These are phyloP conservation scores for Boletellus dicymbophilus DNA, from an alignment of 1,284 basidiomycete species.

Conservation along the genomic window DNA sequence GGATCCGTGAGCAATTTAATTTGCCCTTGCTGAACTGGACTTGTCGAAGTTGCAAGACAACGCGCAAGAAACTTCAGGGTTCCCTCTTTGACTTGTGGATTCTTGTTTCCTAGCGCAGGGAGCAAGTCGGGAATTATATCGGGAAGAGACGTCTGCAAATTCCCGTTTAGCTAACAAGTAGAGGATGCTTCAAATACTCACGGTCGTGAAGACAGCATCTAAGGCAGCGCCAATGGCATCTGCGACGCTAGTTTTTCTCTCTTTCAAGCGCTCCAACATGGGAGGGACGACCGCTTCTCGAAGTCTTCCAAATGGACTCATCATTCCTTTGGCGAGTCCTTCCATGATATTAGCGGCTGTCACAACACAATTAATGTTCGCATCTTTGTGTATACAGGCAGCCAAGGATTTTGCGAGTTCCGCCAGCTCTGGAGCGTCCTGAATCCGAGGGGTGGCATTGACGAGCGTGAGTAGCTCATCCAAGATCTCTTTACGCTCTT, in stretches of 20 bases:
- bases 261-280: conserved; percentile 92
- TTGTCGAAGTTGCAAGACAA: conserved; percentile 71
- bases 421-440: conserved; percentile 73
- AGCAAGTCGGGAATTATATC: conserved; percentile 89
- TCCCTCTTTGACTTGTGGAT: conserved; percentile 96
- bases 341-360: conserved; percentile 87
- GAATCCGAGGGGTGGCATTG: conserved; percentile 74
- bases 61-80: conserved; percentile 88
- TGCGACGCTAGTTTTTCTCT: conserved; percentile 89
- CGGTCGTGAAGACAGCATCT: conserved; percentile 88
- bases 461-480: conserved; percentile 83
- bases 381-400: conserved; percentile 83
- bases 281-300: conserved; percentile 76
- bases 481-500: conserved; percentile 92
- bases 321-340: conserved; percentile 83
- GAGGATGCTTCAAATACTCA: conserved; percentile 39
- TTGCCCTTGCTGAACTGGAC: conserved; percentile 72
- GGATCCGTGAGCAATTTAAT: conserved; percentile 86
- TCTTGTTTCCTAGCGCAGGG: conserved; percentile 84
- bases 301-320: conserved; percentile 74
- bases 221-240: conserved; percentile 88
- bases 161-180: conserved; percentile 15
- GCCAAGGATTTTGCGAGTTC: conserved; percentile 80
- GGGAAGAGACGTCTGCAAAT: conserved; percentile 68
- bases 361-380: conserved; percentile 96